Conservation (phyloP, 345 rosid genomes). For the Hibiscus mutabilis region DNA sequence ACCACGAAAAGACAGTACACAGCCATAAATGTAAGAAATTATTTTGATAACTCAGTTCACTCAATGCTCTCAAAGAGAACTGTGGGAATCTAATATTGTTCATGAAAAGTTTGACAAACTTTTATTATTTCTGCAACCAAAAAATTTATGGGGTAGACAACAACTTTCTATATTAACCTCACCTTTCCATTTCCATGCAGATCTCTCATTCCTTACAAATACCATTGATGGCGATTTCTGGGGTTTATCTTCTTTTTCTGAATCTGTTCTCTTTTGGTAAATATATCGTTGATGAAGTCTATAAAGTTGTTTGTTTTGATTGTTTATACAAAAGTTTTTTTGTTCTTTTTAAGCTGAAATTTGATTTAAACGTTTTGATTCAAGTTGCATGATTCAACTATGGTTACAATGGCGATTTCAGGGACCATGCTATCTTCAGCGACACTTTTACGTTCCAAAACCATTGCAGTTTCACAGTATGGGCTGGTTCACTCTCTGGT, state of each 20-base stretch:
- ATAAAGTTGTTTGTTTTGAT: background rate
- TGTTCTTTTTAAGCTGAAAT: too few species aligned
- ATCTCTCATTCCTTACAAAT: background rate
- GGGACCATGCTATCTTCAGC: slow-evolving; percentile 31
- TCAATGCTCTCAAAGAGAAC: background rate
- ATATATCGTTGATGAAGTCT: background rate
- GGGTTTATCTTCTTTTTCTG: slow-evolving; percentile 20
- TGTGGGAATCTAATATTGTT: slow-evolving; percentile 5
- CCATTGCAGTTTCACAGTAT: slow-evolving; percentile 57
- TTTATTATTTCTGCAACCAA: background rate
- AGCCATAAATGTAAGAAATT: background rate
- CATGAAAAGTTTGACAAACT: slow-evolving; percentile 23
- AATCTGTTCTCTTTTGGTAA: slow-evolving; percentile 22
- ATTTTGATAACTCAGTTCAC: background rate
- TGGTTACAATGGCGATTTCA: slow-evolving; percentile 7
- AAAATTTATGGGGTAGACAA: background rate
- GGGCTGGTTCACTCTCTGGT: slow-evolving; percentile 89
- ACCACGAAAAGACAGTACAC: slow-evolving; percentile 17
- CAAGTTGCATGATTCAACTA: background rate
- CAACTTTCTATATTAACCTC: background rate
- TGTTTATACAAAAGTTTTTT: background rate
- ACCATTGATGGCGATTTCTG: slow-evolving; percentile 18
- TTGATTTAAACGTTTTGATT: background rate
- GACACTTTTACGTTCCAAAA: slow-evolving; percentile 64
- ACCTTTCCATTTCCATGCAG: background rate